Evolutionary conservation across 2,329 filamentous ascomycete genomes (phyloP).

Genomic region (Epichloe gansuensis): DNA sequence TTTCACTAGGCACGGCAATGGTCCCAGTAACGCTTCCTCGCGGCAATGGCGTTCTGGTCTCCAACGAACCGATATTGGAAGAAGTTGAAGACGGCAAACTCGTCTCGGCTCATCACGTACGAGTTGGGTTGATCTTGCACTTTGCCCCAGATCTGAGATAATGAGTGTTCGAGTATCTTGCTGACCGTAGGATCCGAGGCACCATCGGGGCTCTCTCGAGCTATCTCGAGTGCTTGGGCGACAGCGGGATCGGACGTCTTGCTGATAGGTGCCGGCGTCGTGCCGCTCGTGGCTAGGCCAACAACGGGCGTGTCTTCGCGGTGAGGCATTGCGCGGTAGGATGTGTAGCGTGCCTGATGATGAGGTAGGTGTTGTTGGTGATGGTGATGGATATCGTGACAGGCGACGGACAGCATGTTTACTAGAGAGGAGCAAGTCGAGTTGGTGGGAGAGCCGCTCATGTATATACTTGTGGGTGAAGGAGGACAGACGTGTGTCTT

Average conservation of each 20-base stretch:
- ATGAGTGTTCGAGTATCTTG: conserved; percentile 51
- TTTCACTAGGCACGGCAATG: conserved; percentile 22
- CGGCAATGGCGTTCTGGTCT: conserved; percentile 33
- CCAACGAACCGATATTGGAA: conserved; percentile 56
- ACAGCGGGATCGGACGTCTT: conserved; percentile 32
- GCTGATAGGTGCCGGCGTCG: conserved; percentile 2
- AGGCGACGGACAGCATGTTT: conserved; percentile 14
- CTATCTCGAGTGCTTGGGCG: conserved; percentile 60
- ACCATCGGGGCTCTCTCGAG: conserved; percentile 59
- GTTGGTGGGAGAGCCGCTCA: conserved; percentile 6
- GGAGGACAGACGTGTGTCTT: not conserved
- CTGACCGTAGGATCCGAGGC: conserved; percentile 49
- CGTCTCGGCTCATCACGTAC: conserved; percentile 65
- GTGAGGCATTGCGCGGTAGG: conserved; percentile 11
- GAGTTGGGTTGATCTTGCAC: conserved; percentile 50
- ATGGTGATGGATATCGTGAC: conserved; percentile 8
- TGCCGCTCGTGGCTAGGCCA: conserved; percentile 4
- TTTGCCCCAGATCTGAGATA: conserved; percentile 54
- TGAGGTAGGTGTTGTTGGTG: conserved; percentile 2
- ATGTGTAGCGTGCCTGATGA: not conserved
- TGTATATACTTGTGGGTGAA: conserved; percentile 9
- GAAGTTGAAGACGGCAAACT: conserved; percentile 82
- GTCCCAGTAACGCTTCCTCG: conserved; percentile 43
- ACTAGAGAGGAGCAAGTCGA: not conserved
- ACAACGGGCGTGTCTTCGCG: conserved; percentile 11